Percentiles rank a stretch among this genome's conserved stretches.
Conservation (phyloP, 2,329 filamentous ascomycete species). For the Juglanconis sp. region DNA sequence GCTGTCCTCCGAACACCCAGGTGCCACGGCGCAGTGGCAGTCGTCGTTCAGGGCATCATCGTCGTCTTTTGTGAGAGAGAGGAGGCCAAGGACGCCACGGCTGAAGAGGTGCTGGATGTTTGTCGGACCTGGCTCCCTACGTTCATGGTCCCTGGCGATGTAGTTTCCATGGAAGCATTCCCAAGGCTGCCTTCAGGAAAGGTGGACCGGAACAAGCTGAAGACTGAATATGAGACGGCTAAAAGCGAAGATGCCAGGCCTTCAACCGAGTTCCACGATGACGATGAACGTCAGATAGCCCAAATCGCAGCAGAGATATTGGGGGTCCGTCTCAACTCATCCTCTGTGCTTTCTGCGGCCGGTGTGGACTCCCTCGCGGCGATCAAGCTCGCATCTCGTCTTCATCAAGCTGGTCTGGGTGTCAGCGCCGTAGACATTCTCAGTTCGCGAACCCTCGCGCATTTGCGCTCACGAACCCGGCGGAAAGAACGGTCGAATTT, state of each 20-base stretch:
- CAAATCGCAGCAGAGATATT: constrained; percentile 27
- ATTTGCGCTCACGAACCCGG: constrained; percentile 21
- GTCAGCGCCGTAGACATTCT: constrained; percentile 62
- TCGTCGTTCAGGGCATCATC: constrained; percentile 65
- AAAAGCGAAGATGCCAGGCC: background rate
- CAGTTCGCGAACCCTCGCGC: constrained; percentile 42
- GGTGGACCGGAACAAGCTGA: constrained; percentile 66
- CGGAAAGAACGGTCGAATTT: background rate
- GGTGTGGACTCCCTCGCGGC: constrained; percentile 41
- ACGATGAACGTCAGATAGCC: constrained; percentile 34
- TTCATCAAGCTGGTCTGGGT: constrained; percentile 56
- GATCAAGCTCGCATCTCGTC: constrained; percentile 55
- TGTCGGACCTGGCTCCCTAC: constrained; percentile 75
- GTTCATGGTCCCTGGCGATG: constrained; percentile 79
- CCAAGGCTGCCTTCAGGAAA: constrained; percentile 82
- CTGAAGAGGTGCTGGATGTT: constrained; percentile 45
- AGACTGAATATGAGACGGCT: constrained; percentile 45
- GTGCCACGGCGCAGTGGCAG: constrained; percentile 64
- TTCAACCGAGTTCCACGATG: constrained; percentile 21
- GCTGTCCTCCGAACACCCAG: constrained; percentile 58
- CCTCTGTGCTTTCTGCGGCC: constrained; percentile 28
- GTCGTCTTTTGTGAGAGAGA: constrained; percentile 69
- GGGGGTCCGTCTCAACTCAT: constrained; percentile 24
- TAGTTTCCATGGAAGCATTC: constrained; percentile 61
- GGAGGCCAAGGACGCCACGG: constrained; percentile 30